phyloP scores from a whole-genome alignment of 2,329 filamentous ascomycete genomes.

The Neofusicoccum sp. region DNA sequence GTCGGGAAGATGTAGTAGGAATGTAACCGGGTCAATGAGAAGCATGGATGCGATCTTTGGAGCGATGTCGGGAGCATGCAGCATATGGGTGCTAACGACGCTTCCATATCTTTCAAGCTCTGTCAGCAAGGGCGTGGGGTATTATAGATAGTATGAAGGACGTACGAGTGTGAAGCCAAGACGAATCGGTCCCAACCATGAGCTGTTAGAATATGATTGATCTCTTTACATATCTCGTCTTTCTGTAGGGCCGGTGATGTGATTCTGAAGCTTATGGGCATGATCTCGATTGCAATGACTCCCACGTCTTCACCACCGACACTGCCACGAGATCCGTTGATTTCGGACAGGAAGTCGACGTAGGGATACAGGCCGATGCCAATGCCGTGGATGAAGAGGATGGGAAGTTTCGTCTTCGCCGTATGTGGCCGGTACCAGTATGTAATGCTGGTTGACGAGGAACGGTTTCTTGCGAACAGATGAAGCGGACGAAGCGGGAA shows the following conservation, averaged over 20 bases:
- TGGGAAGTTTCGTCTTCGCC: constrained; percentile 55
- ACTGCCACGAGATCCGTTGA: constrained; percentile 39
- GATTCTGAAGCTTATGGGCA: constrained; percentile 64
- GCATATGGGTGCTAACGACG: constrained; percentile 57
- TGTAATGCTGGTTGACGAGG: constrained; percentile 44
- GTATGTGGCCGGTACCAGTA: constrained; percentile 69
- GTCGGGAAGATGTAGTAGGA: constrained; percentile 66
- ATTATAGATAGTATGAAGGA: constrained; percentile 49
- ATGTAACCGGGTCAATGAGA: constrained; percentile 63
- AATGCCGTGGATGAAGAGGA: constrained; percentile 70
- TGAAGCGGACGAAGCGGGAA: constrained; percentile 60
- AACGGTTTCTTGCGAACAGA: neutral
- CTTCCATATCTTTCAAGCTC: neutral
- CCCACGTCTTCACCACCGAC: constrained; percentile 55
- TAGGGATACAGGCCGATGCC: constrained; percentile 67
- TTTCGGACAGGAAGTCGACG: constrained; percentile 53
- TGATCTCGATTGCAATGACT: constrained; percentile 64
- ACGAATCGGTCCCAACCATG: constrained; percentile 61
- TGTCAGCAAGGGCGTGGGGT: neutral
- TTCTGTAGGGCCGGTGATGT: constrained; percentile 53
- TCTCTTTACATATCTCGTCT: constrained; percentile 55
- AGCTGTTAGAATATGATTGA: constrained; percentile 56
- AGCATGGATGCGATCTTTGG: constrained; percentile 49
- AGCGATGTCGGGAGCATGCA: constrained; percentile 49
- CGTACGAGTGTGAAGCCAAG: constrained; percentile 60